Evolutionary conservation across 257 asterid species (phyloP).

Genomic region (Echium plantagineum): DNA sequence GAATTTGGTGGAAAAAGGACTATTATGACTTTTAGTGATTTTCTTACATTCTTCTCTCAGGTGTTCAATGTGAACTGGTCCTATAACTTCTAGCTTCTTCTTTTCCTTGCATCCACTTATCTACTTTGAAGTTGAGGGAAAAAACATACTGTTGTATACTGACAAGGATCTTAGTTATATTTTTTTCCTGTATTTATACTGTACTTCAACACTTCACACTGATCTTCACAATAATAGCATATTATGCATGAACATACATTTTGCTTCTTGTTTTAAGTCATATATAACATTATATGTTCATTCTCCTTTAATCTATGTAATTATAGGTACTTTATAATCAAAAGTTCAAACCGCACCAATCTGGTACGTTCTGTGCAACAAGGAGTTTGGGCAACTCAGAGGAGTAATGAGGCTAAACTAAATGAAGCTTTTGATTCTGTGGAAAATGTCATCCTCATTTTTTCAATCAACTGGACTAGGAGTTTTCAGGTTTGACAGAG

Average conservation of each 20-base stretch:
- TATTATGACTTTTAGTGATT: too few relatives aligned
- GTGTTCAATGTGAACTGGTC: not conserved
- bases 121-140: not conserved
- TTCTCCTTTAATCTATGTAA: constrained; percentile 27
- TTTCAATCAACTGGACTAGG: constrained; percentile 86
- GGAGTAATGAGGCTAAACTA: constrained; percentile 96
- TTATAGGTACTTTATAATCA: constrained; percentile 88
- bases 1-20: not conserved
- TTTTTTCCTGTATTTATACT: not conserved
- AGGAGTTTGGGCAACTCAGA: constrained; percentile 99
- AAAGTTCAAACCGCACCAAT: constrained; percentile 95
- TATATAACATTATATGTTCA: constrained; percentile 17
- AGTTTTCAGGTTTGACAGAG: constrained; percentile 68
- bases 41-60: too few relatives aligned
- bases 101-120: not conserved
- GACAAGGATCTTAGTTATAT: too few relatives aligned
- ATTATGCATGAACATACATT: not conserved
- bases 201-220: not conserved
- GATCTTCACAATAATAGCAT: not conserved
- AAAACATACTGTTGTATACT: not conserved
- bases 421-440: constrained; percentile 94
- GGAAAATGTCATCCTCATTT: constrained; percentile 84
- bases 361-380: constrained; percentile 93
- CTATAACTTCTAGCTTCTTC: not conserved
- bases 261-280: not conserved